Evolutionary conservation across 2,329 filamentous ascomycete genomes (phyloP), one percentile per base, ranked within the genome.

Genomic region (Nothomitra cinnamomea): DNA sequence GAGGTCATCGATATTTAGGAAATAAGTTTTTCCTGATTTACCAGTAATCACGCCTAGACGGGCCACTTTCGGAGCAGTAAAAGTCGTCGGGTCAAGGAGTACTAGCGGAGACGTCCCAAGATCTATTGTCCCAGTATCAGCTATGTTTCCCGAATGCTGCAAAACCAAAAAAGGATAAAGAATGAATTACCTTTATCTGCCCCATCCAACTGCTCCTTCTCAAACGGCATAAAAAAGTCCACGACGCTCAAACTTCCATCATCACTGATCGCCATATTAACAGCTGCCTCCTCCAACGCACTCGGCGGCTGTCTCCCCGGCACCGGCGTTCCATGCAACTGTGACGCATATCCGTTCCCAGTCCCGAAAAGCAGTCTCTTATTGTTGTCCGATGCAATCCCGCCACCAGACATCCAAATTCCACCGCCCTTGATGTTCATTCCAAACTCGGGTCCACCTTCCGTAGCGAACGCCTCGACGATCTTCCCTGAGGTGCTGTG

Each of bases 181-280:
- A 48, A 28, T 2, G 4, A 73, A 5, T 76, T 60, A 58, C 77
- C 74, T 52, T 71, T 70, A 53, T 77, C 73, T 0, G 68, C 73
- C 6, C 70, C 72, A 51, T 76, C 72, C 49, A 76, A 63, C 0
- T 69, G 52, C 67, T 65, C 49, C 54, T 77, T 76, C 48, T 76
- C 73, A 57, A 68, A 73, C 0, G 75, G 74, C 66, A 76, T 73
- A 55, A 77, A 77, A 59, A 76, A 78, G 51, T 77, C 74, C 10
- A 69, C 64, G 17, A 48, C 43, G 3, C 17, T 25, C 13, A 48
- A 13, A 2, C 13, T 48, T 4, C 43, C 43, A 8, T 25, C 43
- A 13, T 48, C 43, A 13, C 28, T 25, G 12, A 48, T 25, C 19
- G 2, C 17, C 43, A 48, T 25, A 13, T 24, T 3, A 8, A 48